Percentiles rank a stretch among this genome's conserved stretches.
Evolutionary conservation across 2,329 filamentous ascomycete genomes (phyloP).

Genomic region (Dryadomyces quercivorus): DNA sequence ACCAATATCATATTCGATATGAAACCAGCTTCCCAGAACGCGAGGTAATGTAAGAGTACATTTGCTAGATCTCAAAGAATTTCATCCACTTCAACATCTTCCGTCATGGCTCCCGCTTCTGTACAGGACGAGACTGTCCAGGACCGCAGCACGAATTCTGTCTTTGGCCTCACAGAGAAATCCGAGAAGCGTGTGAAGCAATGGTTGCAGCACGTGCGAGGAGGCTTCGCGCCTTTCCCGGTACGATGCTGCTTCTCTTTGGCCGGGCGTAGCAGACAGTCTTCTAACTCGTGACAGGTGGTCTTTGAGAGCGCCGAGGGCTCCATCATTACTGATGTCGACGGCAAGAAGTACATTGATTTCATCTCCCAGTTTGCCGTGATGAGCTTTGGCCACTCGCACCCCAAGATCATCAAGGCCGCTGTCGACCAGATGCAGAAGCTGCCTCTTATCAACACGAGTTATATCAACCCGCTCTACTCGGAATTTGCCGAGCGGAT

Average conservation of each 20-base stretch:
- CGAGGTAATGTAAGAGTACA: too few relatives aligned
- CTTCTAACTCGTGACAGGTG: not conserved
- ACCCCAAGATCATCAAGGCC: slow-evolving; percentile 3
- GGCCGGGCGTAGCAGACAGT: not conserved
- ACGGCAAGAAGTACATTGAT: slow-evolving; percentile 4
- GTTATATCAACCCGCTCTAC: slow-evolving; percentile 5
- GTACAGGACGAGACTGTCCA: not conserved
- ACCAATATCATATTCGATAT: too few relatives aligned
- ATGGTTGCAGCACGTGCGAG: slow-evolving; percentile 1
- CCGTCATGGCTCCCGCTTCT: not conserved
- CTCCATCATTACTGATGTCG: not conserved
- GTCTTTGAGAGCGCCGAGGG: not conserved
- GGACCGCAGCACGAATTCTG: slow-evolving; percentile 1
- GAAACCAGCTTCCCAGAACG: too few relatives aligned
- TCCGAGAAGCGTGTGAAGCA: not conserved
- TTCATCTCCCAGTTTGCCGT: slow-evolving; percentile 3
- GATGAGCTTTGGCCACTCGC: slow-evolving; percentile 2
- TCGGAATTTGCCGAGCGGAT: slow-evolving; percentile 1
- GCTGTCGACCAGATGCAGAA: slow-evolving; percentile 2
- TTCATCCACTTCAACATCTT: too few relatives aligned
- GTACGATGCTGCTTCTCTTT: not conserved
- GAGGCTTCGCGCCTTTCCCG: slow-evolving; percentile 3
- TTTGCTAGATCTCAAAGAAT: too few relatives aligned
- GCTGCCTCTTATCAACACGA: slow-evolving; percentile 2
- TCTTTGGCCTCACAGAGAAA: not conserved